Percentiles rank a stretch among this genome's conserved stretches.
These are phyloP conservation scores for Amylostereum areolatum DNA, from an alignment of 1,284 basidiomycete genomes.

Conservation along the genomic window DNA sequence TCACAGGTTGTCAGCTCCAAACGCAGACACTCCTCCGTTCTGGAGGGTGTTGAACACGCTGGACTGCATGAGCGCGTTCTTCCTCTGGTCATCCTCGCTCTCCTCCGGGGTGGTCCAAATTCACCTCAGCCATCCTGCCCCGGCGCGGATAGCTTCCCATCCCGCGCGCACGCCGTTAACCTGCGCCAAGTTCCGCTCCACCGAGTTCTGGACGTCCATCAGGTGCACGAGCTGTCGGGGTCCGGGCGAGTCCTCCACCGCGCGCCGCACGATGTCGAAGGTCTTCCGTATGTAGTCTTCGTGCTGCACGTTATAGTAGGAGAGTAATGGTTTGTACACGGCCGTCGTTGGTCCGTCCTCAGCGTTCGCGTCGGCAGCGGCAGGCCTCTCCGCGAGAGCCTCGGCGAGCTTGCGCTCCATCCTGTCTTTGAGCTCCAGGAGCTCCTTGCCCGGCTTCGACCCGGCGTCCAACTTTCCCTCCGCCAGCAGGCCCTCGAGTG, in stretches of 20 bases:
- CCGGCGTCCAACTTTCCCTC: constrained; percentile 27
- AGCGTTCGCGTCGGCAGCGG: constrained; percentile 1
- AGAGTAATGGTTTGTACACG: neutral
- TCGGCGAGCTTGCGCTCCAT: constrained; percentile 19
- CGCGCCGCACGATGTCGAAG: constrained; percentile 19
- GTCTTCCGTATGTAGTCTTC: constrained; percentile 6
- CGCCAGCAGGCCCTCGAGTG: constrained; percentile 25
- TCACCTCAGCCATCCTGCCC: too few relatives aligned
- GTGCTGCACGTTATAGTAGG: neutral
- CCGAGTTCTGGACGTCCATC: constrained; percentile 39
- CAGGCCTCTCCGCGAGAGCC: constrained; percentile 13
- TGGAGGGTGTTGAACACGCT: too few relatives aligned
- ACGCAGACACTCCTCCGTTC: too few relatives aligned
- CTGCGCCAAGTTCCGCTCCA: constrained; percentile 19
- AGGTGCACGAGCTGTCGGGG: constrained; percentile 35
- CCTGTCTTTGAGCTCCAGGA: constrained; percentile 25
- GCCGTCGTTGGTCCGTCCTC: constrained; percentile 3
- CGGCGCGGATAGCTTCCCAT: too few relatives aligned
- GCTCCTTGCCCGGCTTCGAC: constrained; percentile 25
- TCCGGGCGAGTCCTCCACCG: constrained; percentile 14
- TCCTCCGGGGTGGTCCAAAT: too few relatives aligned
- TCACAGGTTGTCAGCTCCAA: too few relatives aligned
- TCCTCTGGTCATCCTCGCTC: too few relatives aligned
- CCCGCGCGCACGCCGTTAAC: neutral
- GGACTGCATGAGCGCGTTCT: too few relatives aligned